Percentiles rank a stretch among this genome's conserved stretches.
These are phyloP conservation scores for Corylus avellana DNA, from an alignment of 306 rosid species.

Conservation along the genomic window DNA sequence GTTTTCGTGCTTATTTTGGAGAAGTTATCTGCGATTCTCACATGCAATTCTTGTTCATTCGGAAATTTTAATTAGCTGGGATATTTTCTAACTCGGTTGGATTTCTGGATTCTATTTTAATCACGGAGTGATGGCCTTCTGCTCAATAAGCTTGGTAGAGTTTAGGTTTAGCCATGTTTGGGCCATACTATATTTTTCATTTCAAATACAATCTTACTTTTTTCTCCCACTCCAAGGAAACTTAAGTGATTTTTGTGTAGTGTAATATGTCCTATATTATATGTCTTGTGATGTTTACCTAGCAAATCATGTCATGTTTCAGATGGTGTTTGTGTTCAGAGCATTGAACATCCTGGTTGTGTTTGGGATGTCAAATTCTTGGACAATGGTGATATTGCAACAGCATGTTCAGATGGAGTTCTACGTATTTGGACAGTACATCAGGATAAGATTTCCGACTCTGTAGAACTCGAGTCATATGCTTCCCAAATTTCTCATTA, in stretches of 20 bases:
- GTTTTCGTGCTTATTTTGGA: constrained; percentile 19
- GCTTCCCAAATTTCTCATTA: constrained; percentile 65
- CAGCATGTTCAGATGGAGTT: constrained; percentile 94
- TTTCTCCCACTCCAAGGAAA: not conserved
- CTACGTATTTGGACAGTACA: constrained; percentile 76
- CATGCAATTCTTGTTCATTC: not conserved
- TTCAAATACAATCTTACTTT: not conserved
- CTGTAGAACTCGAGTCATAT: constrained; percentile 67
- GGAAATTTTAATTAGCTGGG: not conserved
- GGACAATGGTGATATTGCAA: constrained; percentile 93
- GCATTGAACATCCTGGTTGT: constrained; percentile 98
- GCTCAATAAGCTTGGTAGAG: not conserved
- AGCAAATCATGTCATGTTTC: constrained; percentile 25
- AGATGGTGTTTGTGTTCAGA: constrained; percentile 92
- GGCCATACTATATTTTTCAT: not conserved
- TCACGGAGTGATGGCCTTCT: not conserved
- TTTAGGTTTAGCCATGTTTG: not conserved
- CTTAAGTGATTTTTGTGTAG: not conserved
- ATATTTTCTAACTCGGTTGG: not conserved
- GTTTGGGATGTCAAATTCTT: constrained; percentile 96
- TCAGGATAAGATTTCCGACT: constrained; percentile 67
- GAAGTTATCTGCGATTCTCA: constrained; percentile 13
- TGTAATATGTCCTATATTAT: not conserved
- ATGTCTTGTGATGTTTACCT: not conserved
- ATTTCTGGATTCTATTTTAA: not conserved